Percentiles rank a stretch among this genome's conserved stretches.
Conservation (phyloP, 2,329 filamentous ascomycete species). For the Mycosphaerella arachidis region DNA sequence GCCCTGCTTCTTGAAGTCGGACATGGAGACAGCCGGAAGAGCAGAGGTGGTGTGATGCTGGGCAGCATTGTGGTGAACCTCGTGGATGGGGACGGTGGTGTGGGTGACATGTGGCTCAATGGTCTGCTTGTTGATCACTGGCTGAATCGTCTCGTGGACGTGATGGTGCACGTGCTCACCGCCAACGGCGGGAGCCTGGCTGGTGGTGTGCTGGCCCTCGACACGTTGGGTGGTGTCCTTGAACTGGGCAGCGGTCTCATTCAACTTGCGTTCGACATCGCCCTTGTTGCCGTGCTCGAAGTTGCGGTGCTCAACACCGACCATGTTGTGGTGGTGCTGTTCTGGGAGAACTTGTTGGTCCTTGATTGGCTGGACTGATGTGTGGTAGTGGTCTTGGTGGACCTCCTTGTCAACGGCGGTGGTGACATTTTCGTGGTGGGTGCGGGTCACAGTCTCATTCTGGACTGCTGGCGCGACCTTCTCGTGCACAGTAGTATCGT, state of each 20-base stretch:
- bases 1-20: constrained; percentile 58
- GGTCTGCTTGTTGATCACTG: constrained; percentile 63
- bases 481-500: constrained; percentile 66
- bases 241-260: constrained; percentile 53
- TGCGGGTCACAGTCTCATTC: constrained; percentile 35
- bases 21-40: constrained; percentile 60
- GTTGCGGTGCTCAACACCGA: constrained; percentile 56
- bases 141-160: constrained; percentile 66
- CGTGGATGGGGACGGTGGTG: constrained; percentile 67
- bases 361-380: constrained; percentile 61
- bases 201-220: constrained; percentile 48
- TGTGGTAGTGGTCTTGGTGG: constrained; percentile 70
- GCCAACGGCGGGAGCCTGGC: constrained; percentile 47
- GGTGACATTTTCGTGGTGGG: constrained; percentile 49
- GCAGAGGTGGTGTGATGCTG: constrained; percentile 62
- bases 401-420: constrained; percentile 55
- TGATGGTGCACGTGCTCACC: constrained; percentile 63
- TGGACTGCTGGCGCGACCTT: constrained; percentile 56
- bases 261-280: constrained; percentile 45
- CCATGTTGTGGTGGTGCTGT: constrained; percentile 57
- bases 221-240: constrained; percentile 46
- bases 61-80: constrained; percentile 63
- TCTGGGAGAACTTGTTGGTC: constrained; percentile 56
- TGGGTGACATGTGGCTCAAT: constrained; percentile 64
- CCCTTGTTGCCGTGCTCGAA: constrained; percentile 57